A percentile compares a stretch with the other conserved stretches of the same genome.
phyloP scores from a whole-genome alignment of 805 yeast genomes.

The Saccharomycopsis sp. region DNA sequence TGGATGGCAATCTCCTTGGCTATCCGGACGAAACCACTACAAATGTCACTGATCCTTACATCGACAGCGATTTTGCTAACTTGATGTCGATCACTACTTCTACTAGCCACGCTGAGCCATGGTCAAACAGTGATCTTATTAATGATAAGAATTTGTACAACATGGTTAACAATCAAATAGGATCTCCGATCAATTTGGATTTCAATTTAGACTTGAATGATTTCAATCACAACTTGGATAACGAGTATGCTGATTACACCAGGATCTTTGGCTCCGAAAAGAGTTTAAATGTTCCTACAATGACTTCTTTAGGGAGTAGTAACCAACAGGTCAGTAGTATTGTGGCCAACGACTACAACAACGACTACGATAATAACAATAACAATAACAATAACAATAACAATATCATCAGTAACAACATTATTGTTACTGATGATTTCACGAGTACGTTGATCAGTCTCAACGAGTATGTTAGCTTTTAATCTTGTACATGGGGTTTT shows the following conservation, averaged over 20 bases:
- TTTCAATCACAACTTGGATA: neutral
- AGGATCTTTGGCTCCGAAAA: no score
- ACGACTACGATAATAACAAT: no score
- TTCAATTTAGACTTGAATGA: neutral
- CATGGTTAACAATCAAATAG: neutral
- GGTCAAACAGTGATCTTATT: neutral
- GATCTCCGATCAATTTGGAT: neutral
- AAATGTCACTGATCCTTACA: neutral
- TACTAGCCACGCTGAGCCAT: neutral
- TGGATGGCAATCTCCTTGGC: neutral
- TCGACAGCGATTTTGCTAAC: neutral
- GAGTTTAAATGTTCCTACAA: no score
- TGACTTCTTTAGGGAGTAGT: no score
- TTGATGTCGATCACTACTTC: neutral
- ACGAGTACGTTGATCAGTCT: neutral
- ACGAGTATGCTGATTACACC: no score
- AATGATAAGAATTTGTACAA: neutral
- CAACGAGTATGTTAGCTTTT: neutral
- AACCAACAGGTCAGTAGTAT: no score
- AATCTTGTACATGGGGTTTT: neutral
- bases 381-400: no score
- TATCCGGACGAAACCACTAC: neutral
- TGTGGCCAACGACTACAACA: no score
- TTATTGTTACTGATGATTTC: neutral
- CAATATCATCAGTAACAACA: neutral